phyloP scores from a whole-genome alignment of 352 stramenopile genomes.

The Phytophthora sp. region DNA sequence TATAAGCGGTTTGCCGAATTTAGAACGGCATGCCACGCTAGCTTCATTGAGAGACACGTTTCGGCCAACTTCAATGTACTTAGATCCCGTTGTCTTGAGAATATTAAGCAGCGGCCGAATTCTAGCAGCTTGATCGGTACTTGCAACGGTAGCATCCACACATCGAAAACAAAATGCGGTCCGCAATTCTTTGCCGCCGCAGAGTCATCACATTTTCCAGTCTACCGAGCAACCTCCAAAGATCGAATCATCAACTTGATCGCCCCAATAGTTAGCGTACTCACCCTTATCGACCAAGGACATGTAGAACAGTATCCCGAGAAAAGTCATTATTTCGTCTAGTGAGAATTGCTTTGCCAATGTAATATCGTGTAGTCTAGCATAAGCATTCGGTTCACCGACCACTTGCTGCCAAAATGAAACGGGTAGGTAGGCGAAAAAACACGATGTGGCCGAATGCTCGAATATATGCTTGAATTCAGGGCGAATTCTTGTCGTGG shows the following conservation, averaged over 20 bases:
- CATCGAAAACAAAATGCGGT: conserved; percentile 23
- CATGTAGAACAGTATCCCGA: conserved; percentile 8
- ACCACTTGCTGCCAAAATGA: too few relatives aligned
- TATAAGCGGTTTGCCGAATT: background rate
- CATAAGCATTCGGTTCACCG: too few relatives aligned
- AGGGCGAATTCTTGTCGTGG: too few relatives aligned
- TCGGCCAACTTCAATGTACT: background rate
- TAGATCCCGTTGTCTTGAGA: background rate
- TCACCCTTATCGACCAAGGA: conserved; percentile 28
- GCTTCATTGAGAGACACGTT: conserved; percentile 1
- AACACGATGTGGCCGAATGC: too few relatives aligned
- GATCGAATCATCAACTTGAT: conserved; percentile 25
- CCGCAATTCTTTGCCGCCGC: conserved; percentile 9
- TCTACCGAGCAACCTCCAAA: background rate
- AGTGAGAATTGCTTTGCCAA: too few relatives aligned
- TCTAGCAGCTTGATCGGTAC: background rate
- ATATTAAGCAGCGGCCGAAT: background rate
- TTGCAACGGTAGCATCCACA: background rate
- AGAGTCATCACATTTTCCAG: conserved; percentile 30
- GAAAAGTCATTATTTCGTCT: conserved; percentile 13
- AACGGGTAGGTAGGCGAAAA: too few relatives aligned
- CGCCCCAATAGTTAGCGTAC: conserved; percentile 36
- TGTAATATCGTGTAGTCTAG: too few relatives aligned
- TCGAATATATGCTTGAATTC: too few relatives aligned
- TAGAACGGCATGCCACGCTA: background rate